phyloP scores from a whole-genome alignment of 2,329 filamentous ascomycete genomes.

The Talaromyces sp. region DNA sequence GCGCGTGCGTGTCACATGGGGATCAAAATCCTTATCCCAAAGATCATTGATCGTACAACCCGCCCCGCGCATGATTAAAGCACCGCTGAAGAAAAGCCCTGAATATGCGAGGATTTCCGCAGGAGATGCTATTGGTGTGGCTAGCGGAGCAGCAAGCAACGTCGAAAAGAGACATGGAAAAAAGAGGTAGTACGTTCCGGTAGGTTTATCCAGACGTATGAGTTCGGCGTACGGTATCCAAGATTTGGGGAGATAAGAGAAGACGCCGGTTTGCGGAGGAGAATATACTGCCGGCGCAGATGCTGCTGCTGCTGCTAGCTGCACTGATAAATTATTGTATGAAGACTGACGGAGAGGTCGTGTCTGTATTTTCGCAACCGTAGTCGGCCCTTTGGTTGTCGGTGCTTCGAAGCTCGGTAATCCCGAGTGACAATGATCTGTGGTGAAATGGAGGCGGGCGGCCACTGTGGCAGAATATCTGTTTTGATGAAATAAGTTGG shows the following conservation, averaged over 20 bases:
- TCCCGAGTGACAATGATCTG: not conserved
- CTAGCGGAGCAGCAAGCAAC: slow-evolving; percentile 44
- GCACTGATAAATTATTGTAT: slow-evolving; percentile 9
- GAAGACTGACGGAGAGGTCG: not conserved
- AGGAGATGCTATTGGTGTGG: slow-evolving; percentile 30
- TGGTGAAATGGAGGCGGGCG: not conserved
- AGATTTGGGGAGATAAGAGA: slow-evolving; percentile 48
- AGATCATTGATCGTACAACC: slow-evolving; percentile 59
- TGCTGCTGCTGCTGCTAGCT: not conserved
- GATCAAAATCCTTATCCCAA: slow-evolving; percentile 56
- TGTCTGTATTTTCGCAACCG: not conserved
- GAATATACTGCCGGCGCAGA: slow-evolving; percentile 36
- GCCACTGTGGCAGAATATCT: not conserved
- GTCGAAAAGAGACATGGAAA: slow-evolving; percentile 54
- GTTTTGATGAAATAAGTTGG: not conserved
- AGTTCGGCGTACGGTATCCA: slow-evolving; percentile 52
- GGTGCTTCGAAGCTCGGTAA: not conserved
- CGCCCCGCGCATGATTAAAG: slow-evolving; percentile 52
- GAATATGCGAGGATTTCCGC: slow-evolving; percentile 39
- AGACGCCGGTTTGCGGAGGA: slow-evolving; percentile 47
- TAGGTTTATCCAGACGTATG: slow-evolving; percentile 53
- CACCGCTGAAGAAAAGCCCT: slow-evolving; percentile 44
- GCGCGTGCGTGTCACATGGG: slow-evolving; percentile 51
- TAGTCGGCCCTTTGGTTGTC: not conserved
- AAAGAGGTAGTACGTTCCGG: slow-evolving; percentile 55